Conservation (phyloP, 2,329 filamentous ascomycete genomes). For the Alternaria viburni region DNA sequence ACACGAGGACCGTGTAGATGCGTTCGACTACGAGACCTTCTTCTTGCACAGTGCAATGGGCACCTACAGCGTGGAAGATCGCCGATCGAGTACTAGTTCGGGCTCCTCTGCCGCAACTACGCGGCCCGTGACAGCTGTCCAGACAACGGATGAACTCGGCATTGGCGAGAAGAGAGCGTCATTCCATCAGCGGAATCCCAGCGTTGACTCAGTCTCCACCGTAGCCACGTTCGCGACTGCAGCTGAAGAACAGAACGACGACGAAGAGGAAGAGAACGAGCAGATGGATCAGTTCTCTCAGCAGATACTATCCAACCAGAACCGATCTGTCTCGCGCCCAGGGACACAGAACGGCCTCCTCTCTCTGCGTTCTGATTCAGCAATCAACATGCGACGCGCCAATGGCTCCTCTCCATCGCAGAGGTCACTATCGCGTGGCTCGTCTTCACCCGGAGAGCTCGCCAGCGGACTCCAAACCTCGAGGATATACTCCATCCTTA, state of each 20-base stretch:
- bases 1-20: conserved; percentile 92
- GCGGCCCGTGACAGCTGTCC: conserved; percentile 42
- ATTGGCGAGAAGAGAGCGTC: conserved; percentile 36
- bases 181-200: conserved; percentile 59
- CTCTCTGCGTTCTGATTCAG: conserved; percentile 42
- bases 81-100: conserved; percentile 62
- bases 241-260: conserved; percentile 56
- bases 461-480: conserved; percentile 46
- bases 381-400: conserved; percentile 38
- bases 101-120: conserved; percentile 61
- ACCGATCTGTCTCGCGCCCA: conserved; percentile 19
- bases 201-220: conserved; percentile 66
- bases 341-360: conserved; percentile 20
- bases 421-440: conserved; percentile 35
- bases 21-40: conserved; percentile 96
- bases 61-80: conserved; percentile 66
- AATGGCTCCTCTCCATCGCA: conserved; percentile 34
- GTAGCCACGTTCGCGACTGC: conserved; percentile 69
- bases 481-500: conserved; percentile 52
- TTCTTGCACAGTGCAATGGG: conserved; percentile 93
- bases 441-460: conserved; percentile 39
- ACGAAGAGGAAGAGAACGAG: conserved; percentile 50
- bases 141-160: conserved; percentile 25
- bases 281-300: conserved; percentile 49
- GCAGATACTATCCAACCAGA: conserved; percentile 36